Conservation (phyloP, 75 land plant species). For the Cryptomeria japonica region DNA sequence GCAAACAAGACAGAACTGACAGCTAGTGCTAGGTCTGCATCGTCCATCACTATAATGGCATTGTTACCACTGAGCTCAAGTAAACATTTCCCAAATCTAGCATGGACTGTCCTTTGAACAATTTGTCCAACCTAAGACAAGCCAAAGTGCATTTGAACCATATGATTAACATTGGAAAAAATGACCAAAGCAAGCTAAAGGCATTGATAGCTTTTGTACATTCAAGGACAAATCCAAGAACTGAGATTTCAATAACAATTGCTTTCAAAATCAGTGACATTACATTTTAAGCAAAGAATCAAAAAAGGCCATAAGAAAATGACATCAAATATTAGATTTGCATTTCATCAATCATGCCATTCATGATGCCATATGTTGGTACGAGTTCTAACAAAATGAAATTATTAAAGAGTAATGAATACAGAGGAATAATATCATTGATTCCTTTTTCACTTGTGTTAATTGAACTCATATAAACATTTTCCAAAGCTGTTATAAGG, state of each 20-base stretch:
- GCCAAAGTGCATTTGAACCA: neutral
- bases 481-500: neutral
- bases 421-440: neutral
- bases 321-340: neutral
- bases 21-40: slow-evolving; percentile 82
- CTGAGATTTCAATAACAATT: neutral
- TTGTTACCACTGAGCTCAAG: slow-evolving; percentile 97
- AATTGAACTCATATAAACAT: neutral
- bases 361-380: neutral
- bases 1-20: slow-evolving; percentile 94
- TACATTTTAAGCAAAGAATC: neutral
- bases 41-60: slow-evolving; percentile 96
- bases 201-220: neutral
- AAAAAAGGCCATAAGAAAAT: neutral
- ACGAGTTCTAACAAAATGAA: neutral
- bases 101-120: slow-evolving; percentile 73
- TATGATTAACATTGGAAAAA: neutral
- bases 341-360: neutral
- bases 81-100: slow-evolving; percentile 89
- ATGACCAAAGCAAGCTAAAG: neutral
- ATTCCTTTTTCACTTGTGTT: neutral
- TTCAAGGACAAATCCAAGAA: neutral
- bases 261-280: neutral
- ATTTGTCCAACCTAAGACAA: slow-evolving; percentile 79
- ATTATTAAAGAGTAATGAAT: neutral